Evolutionary conservation across 75 land plant species (phyloP), one percentile per base, ranked within the genome.

Genomic region (Ceratopteris richardii): DNA sequence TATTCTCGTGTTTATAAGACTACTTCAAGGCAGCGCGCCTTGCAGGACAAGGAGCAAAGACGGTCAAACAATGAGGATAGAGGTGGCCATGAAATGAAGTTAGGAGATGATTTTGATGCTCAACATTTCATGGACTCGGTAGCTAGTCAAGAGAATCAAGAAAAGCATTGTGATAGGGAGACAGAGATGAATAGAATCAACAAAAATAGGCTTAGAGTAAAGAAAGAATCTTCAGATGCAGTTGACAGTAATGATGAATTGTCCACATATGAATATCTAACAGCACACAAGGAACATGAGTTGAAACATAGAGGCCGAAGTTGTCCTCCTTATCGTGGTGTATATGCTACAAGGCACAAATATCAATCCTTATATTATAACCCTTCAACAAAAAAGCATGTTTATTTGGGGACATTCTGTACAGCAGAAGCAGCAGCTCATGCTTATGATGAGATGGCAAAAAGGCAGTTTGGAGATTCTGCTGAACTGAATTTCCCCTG

Each of bases 1-100:
- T 72, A 72, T 44, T 54, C 75, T 29, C 71, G 75, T 19, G 71
- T 72, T 13, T 72, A 72, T 28, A 72, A 56, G 33, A 72, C 75
- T 19, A 72, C 75, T 10, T 72, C 75, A 11, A 67, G 66, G 50
- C 55, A 62, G 9, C 52, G 75, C 54, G 75, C 75, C 43, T 67
- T 66, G 72, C 65, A 70, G 47, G 65, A 51, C 36, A 69, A 51
- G 62, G 60, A 44, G 65, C 47, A 31, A 73, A 58, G 61, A 51
- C 40, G 36, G 55, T 54, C 21, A 50, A 24, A 23, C 54, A 27
- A 30, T 33, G 9, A 33, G 37, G 37, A 33, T 9, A 33, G 37
- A 33, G 37, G 9, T 33, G 37, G 9, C 9, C 3, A 4, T 9
- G 37, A 33, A 33, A 9, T 3, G 3, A 33, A 33, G 3, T 33